Percentiles rank a stretch among this genome's conserved stretches.
Conservation (phyloP, 2,329 filamentous ascomycete species). For the Rhytidhysteron rufulum region DNA sequence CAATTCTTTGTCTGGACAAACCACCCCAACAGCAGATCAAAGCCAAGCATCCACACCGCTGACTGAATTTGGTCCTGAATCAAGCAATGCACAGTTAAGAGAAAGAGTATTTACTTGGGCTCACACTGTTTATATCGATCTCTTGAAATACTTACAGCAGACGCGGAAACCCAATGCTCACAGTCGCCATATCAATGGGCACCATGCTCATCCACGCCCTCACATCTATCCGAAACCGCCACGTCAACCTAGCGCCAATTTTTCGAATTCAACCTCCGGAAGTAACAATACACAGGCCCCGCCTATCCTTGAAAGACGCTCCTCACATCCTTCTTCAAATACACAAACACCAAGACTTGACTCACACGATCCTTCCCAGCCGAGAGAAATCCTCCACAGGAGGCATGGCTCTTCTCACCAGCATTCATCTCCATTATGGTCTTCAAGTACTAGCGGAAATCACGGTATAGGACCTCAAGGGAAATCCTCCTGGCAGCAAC, state of each 20-base stretch:
- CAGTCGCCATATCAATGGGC: slow-evolving; percentile 36
- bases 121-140: slow-evolving; percentile 46
- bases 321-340: slow-evolving; percentile 19
- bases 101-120: slow-evolving; percentile 46
- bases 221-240: slow-evolving; percentile 61
- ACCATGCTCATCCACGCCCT: slow-evolving; percentile 47
- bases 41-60: slow-evolving; percentile 15
- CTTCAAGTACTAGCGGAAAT: slow-evolving; percentile 13
- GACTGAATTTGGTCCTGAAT: slow-evolving; percentile 39
- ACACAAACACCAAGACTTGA: slow-evolving; percentile 8
- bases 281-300: slow-evolving; percentile 19
- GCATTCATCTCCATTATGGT: slow-evolving; percentile 28
- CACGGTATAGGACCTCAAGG: slow-evolving; percentile 10
- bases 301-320: slow-evolving; percentile 33
- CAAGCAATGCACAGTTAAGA: slow-evolving; percentile 39
- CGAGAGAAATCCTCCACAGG: slow-evolving; percentile 16
- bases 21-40: slow-evolving; percentile 22
- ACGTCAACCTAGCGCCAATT: slow-evolving; percentile 52
- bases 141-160: slow-evolving; percentile 46
- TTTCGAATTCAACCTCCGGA: slow-evolving; percentile 32
- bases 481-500: slow-evolving; percentile 25
- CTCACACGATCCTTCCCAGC: slow-evolving; percentile 16
- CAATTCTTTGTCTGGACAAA: slow-evolving; percentile 25
- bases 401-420: slow-evolving; percentile 20
- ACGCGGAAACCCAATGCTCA: slow-evolving; percentile 39